A percentile compares a stretch with the other conserved stretches of the same genome.
Conservation (phyloP, 208 protist species). For the Acanthamoeba polyphaga region DNA sequence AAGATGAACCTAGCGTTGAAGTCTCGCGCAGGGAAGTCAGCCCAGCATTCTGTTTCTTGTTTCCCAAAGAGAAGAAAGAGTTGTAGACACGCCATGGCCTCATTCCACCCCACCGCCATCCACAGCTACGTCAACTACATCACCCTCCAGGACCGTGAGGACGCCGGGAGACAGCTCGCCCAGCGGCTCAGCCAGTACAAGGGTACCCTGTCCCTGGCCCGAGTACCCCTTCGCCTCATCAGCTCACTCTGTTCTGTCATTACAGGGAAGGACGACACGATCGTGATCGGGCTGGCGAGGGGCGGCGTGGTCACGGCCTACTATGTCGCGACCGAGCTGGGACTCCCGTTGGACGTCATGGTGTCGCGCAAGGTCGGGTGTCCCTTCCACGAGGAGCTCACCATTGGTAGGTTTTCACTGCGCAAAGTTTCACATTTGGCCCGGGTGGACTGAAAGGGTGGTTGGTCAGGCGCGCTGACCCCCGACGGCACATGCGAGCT, state of each 20-base stretch:
- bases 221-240: neutral
- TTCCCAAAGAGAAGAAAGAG: no score
- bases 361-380: slow-evolving; percentile 8
- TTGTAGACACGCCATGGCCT: neutral
- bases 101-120: neutral
- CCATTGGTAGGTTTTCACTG: neutral
- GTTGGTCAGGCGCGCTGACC: neutral
- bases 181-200: neutral
- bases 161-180: neutral
- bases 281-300: neutral
- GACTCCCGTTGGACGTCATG: neutral
- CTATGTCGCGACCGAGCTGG: neutral
- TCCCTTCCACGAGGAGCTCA: slow-evolving; percentile 18
- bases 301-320: neutral
- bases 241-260: neutral
- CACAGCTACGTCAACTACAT: slow-evolving; percentile 16
- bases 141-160: neutral
- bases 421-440: no score
- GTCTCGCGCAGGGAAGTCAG: no score
- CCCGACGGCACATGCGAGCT: neutral
- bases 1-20: neutral
- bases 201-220: neutral
- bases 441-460: neutral
- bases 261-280: neutral
- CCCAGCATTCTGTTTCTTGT: neutral